Conservation (phyloP, 2,329 filamentous ascomycete species). For the Emergomyces orientalis region DNA sequence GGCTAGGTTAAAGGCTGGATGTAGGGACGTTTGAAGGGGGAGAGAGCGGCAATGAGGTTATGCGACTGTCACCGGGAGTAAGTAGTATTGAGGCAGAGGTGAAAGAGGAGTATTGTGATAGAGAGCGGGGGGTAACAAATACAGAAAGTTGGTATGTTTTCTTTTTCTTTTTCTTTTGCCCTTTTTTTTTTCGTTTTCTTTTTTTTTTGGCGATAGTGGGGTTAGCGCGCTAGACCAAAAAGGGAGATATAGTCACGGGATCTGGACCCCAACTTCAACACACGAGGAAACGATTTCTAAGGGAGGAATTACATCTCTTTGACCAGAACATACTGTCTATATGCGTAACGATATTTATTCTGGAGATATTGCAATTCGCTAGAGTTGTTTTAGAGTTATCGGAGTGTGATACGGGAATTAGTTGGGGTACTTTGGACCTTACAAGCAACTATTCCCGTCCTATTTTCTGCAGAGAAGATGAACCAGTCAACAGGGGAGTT, state of each 20-base stretch:
- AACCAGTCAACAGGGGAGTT: background rate
- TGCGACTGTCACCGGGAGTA: background rate
- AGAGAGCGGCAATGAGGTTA: background rate
- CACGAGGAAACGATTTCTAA: too few species aligned
- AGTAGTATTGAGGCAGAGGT: constrained; percentile 6
- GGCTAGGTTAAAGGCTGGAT: constrained; percentile 26
- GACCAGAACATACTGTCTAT: too few species aligned
- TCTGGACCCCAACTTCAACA: too few species aligned
- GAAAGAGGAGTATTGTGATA: background rate
- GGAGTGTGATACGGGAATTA: background rate
- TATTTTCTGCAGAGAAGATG: background rate
- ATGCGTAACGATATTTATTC: too few species aligned
- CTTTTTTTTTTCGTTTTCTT: background rate
- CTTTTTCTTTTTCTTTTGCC: background rate
- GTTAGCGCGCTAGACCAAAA: background rate
- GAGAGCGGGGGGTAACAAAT: background rate
- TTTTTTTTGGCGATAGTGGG: background rate
- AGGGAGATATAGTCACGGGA: background rate
- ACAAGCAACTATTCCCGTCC: background rate
- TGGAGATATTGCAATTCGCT: background rate
- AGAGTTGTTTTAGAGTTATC: background rate
- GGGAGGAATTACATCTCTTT: background rate
- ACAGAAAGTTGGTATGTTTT: background rate
- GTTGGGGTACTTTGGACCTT: background rate
- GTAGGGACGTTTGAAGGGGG: constrained; percentile 5